Base-by-base conservation (phyloP, 2,329 filamentous ascomycete genomes). In the Penicillium sp. region DNA sequence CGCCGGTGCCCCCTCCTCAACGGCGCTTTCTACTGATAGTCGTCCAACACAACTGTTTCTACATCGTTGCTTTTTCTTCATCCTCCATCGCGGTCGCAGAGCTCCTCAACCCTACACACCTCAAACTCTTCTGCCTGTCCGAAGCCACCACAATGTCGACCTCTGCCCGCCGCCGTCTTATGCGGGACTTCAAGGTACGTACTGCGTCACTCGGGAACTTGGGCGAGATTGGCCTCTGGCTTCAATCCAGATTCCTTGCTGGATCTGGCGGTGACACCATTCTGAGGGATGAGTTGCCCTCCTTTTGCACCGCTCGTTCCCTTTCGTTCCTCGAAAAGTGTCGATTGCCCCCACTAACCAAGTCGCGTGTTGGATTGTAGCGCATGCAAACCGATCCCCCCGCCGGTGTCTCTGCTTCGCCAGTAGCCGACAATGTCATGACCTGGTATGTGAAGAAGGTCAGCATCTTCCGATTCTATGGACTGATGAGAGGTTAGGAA, bases 381-480 rank as follows among this genome's bases (percentile, higher is more conserved):
- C 89, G 93, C 72, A 98, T 98, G 91, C 93, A 98, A 75, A 97
- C 91, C 37, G 93, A 98, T 66, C 93, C 93, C 69, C 93, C 93
- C 8, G 91, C 91, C 42, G 93, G 93, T 48, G 91, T 98, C 43
- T 97, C 91, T 56, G 93, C 93, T 13, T 97, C 90, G 43, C 93
- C 93, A 6, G 87, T 97, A 38, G 89, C 91, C 18, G 65, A 69
- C 46, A 69, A 69, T 64, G 67, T 69, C 13, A 69, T 69, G 67
- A 69, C 66, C 14, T 69, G 65, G 66, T 69, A 61, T 22, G 58
- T 28, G 13, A 11, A 8, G 22, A 42, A 13, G 14, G 9, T 23
- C 22, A 9, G 23, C 6, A 2, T 4, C 22, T 4, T 20, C 26
- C 23, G 10, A 4, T 46, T 22, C 22, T 16, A 41, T 35, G 8